Evolutionary conservation across 164 flowering plant species (phyloP).

Genomic region (Cinnamomum micranthum): DNA sequence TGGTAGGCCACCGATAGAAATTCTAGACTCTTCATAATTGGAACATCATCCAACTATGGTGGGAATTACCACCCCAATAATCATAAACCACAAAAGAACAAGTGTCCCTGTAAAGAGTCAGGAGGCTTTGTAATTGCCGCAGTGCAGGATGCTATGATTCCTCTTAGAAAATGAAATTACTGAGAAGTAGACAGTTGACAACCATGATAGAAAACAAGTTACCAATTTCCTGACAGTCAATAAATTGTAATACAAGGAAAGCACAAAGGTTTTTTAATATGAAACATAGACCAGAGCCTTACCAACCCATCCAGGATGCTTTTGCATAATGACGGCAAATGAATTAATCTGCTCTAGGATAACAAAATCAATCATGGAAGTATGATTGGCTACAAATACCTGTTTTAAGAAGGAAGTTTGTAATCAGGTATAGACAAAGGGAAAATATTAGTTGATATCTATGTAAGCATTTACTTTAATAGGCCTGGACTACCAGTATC

Average conservation of each 20-base stretch:
- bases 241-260: no score
- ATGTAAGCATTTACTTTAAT: no score
- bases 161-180: no score
- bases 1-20: not conserved
- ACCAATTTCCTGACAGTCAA: not conserved
- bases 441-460: no score
- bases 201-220: not conserved
- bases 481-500: no score
- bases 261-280: not conserved
- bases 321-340: slow-evolving; percentile 99
- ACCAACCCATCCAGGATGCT: slow-evolving; percentile 99
- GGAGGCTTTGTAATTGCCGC: not conserved
- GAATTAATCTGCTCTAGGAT: slow-evolving; percentile 97
- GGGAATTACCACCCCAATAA: not conserved
- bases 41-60: no score
- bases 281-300: slow-evolving; percentile 22
- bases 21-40: no score
- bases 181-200: not conserved
- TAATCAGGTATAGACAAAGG: not conserved
- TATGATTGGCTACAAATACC: slow-evolving; percentile 98
- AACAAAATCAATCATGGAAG: slow-evolving; percentile 98
- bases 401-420: slow-evolving; percentile 24
- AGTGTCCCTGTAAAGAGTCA: not conserved
- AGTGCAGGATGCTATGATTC: not conserved
- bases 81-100: not conserved